Evolutionary conservation across 805 yeast genomes (phyloP), one percentile per base, ranked within the genome.

Genomic region (Saccharomyces jurei): DNA sequence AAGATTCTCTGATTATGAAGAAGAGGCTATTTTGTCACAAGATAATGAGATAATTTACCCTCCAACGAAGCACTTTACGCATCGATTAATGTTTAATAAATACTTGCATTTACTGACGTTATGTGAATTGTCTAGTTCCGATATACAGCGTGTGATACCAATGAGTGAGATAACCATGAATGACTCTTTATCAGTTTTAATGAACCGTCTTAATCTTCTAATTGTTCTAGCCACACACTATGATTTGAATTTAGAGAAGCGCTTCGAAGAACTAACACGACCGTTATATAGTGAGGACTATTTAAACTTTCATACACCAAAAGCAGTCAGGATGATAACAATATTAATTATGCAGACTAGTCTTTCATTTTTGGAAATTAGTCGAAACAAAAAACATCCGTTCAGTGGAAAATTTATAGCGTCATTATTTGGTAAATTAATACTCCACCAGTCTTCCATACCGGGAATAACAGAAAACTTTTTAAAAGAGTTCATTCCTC

Each of bases 121-220:
- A 2, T 44, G 52, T 11, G 46, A 41, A 1, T 22, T 67, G 6
- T 56, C 62, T 2, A 49, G 50, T 27, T 54, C 63, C 13, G 49
- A 58, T 17, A 48, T 63, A 11, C 71, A 69, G 55, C 60, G 55
- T 50, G 58, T 68, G 4, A 65, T 63, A 14, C 71, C 73, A 1
- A 57, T 67, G 31, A 60, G 71, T 21, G 65, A 64, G 41, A 53
- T 68, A 3, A 50, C 63, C 1, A 29, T 28, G 4, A 51, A 49
- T 26, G 63, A 63, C 47, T 49, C 62, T 4, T 46, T 57, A 4
- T 56, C 64, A 1, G 61, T 64, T n/a, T 30, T 69, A 22, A 55
- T 56, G 4, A 69, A 69, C 47, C 56, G 73, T 49, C 51, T 68
- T 1, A 67, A 68, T 46, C 53, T 67, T 6, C 50, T 69, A 25